Conservation (phyloP, 148 eudicot species). For the Oxyria digyna region DNA sequence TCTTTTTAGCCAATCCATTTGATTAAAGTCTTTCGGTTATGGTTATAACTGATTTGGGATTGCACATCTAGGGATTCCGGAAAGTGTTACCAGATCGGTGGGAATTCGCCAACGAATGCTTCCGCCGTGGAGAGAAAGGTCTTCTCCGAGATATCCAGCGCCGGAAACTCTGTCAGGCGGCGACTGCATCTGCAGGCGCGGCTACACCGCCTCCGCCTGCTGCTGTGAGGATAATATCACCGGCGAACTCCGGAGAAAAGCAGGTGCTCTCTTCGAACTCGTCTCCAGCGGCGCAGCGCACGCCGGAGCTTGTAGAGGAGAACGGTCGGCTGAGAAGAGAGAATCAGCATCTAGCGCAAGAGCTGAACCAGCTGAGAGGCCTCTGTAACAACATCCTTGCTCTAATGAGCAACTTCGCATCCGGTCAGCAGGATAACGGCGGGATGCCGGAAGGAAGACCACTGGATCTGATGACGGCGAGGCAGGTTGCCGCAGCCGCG, state of each 20-base stretch:
- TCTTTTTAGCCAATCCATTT: neutral
- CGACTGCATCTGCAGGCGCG: neutral
- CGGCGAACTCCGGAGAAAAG: constrained; percentile 55
- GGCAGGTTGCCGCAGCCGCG: constrained; percentile 4
- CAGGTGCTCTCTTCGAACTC: constrained; percentile 67
- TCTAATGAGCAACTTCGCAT: constrained; percentile 45
- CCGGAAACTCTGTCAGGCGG: constrained; percentile 39
- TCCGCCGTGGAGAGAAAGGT: constrained; percentile 48
- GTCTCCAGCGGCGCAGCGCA: constrained; percentile 19
- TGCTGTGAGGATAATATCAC: constrained; percentile 19
- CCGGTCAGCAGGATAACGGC: constrained; percentile 25
- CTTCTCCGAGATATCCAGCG: constrained; percentile 65
- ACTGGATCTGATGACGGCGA: constrained; percentile 21
- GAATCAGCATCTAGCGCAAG: constrained; percentile 36
- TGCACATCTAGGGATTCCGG: constrained; percentile 35
- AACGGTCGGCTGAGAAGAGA: constrained; percentile 57
- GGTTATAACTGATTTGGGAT: neutral
- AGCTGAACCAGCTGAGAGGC: constrained; percentile 43
- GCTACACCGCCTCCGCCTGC: constrained; percentile 21
- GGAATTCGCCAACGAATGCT: constrained; percentile 78
- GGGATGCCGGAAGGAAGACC: constrained; percentile 20
- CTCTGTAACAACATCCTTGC: constrained; percentile 36
- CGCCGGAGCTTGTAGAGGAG: constrained; percentile 55
- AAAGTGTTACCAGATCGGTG: constrained; percentile 70
- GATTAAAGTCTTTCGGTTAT: neutral